Percentiles rank a stretch among this genome's conserved stretches.
phyloP scores from a whole-genome alignment of 2,329 filamentous ascomycete species.

The Amesomyces nigricolor region DNA sequence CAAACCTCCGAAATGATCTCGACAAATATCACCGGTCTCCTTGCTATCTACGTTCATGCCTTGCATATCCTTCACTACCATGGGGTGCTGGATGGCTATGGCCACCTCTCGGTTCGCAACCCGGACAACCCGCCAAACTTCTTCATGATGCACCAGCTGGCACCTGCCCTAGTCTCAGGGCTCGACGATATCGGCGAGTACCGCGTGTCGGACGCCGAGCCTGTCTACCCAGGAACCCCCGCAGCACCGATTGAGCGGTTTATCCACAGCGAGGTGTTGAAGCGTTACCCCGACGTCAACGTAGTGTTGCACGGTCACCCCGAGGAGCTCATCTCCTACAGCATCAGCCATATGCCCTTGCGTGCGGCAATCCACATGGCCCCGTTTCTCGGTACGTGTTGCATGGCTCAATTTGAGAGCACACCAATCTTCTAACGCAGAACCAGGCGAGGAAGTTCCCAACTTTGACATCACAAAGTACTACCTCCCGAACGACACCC shows the following conservation, averaged over 20 bases:
- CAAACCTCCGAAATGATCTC: neutral
- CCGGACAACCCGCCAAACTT: constrained; percentile 41
- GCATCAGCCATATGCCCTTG: constrained; percentile 36
- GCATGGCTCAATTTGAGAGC: constrained; percentile 9
- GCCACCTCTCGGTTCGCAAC: constrained; percentile 49
- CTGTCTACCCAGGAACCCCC: constrained; percentile 34
- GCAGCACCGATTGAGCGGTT: constrained; percentile 38
- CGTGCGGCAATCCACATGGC: constrained; percentile 39
- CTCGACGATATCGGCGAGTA: constrained; percentile 43
- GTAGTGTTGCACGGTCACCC: constrained; percentile 42
- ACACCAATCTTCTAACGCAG: constrained; percentile 11
- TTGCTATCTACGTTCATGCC: constrained; percentile 33
- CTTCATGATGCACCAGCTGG: constrained; percentile 43
- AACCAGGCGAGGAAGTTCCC: neutral
- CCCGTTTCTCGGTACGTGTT: constrained; percentile 34
- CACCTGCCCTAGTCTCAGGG: constrained; percentile 43
- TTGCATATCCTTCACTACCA: constrained; percentile 49
- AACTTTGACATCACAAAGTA: constrained; percentile 14
- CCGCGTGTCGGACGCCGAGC: constrained; percentile 35
- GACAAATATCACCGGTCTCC: neutral
- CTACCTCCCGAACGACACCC: constrained; percentile 31
- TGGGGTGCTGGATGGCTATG: constrained; percentile 48
- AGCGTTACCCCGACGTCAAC: constrained; percentile 34
- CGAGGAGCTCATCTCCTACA: constrained; percentile 38
- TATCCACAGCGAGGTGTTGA: constrained; percentile 44